Percentiles rank a stretch among this genome's conserved stretches.
Conservation (phyloP, 2,329 filamentous ascomycete species). For the Alternaria metachromatica region DNA sequence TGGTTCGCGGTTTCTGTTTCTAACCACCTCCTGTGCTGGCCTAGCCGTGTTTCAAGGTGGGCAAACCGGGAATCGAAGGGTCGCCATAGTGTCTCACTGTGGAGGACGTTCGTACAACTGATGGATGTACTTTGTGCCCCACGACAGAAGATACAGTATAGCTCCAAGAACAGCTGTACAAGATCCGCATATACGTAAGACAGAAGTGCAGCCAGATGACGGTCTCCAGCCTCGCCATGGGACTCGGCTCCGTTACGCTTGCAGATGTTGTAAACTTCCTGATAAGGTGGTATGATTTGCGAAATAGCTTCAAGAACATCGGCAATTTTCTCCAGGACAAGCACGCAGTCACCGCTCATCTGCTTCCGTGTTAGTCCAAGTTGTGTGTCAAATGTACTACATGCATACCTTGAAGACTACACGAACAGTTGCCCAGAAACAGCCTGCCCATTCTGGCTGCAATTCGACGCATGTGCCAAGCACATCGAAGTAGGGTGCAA, state of each 20-base stretch:
- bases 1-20: slow-evolving; percentile 26
- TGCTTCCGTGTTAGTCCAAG: slow-evolving; percentile 9
- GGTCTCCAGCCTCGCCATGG: slow-evolving; percentile 9
- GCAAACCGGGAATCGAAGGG: slow-evolving; percentile 42
- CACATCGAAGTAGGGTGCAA: slow-evolving; percentile 38
- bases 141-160: slow-evolving; percentile 37
- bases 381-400: background rate
- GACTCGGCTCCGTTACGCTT: slow-evolving; percentile 11
- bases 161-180: slow-evolving; percentile 31
- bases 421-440: slow-evolving; percentile 32
- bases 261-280: slow-evolving; percentile 25
- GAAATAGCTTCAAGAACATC: slow-evolving; percentile 34
- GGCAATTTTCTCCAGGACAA: slow-evolving; percentile 34
- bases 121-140: slow-evolving; percentile 28
- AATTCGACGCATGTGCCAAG: slow-evolving; percentile 25
- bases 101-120: background rate
- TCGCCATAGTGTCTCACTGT: slow-evolving; percentile 25
- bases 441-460: slow-evolving; percentile 27
- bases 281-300: slow-evolving; percentile 30
- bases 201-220: slow-evolving; percentile 23
- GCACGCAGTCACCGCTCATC: slow-evolving; percentile 26
- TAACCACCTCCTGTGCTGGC: slow-evolving; percentile 34
- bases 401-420: slow-evolving; percentile 33
- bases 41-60: slow-evolving; percentile 29
- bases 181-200: slow-evolving; percentile 38